Percentiles rank a stretch among this genome's conserved stretches.
These are phyloP conservation scores for Candida maesae DNA, from an alignment of 805 yeast species.

Conservation along the genomic window DNA sequence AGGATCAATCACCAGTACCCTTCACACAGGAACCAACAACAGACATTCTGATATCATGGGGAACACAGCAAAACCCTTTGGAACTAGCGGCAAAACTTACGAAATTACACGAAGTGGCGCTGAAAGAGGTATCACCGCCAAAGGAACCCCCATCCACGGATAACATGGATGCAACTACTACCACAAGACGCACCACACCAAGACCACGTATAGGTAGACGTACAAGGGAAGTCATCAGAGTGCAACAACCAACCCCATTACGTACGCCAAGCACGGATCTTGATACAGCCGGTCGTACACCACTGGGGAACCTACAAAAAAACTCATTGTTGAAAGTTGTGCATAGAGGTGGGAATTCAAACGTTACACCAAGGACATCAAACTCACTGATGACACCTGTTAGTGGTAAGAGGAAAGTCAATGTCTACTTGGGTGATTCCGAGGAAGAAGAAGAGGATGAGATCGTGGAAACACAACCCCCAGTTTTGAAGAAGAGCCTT, in stretches of 20 bases:
- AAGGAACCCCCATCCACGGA: background rate
- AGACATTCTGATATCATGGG: constrained; percentile 7
- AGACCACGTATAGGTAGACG: constrained; percentile 4
- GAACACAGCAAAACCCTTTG: constrained; percentile 7
- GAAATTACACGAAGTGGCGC: background rate
- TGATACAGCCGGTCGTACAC: constrained; percentile 4
- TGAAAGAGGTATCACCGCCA: no score
- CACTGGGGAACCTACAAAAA: constrained; percentile 4
- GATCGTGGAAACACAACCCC: constrained; percentile 6
- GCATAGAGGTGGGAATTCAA: background rate
- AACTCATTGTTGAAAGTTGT: constrained; percentile 3
- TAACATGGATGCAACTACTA: background rate
- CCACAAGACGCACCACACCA: constrained; percentile 3
- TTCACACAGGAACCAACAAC: background rate
- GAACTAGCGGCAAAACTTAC: background rate
- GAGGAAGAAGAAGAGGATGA: constrained; percentile 16
- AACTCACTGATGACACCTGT: constrained; percentile 6
- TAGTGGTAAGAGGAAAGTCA: constrained; percentile 2
- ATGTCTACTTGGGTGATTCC: constrained; percentile 10
- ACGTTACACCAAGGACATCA: background rate
- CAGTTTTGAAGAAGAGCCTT: background rate
- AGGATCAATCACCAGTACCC: background rate
- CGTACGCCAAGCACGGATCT: background rate
- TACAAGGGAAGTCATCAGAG: constrained; percentile 6
- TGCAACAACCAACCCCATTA: constrained; percentile 10